Conservation (phyloP, 2,329 filamentous ascomycete genomes). For the Pleomassaria siparia region DNA sequence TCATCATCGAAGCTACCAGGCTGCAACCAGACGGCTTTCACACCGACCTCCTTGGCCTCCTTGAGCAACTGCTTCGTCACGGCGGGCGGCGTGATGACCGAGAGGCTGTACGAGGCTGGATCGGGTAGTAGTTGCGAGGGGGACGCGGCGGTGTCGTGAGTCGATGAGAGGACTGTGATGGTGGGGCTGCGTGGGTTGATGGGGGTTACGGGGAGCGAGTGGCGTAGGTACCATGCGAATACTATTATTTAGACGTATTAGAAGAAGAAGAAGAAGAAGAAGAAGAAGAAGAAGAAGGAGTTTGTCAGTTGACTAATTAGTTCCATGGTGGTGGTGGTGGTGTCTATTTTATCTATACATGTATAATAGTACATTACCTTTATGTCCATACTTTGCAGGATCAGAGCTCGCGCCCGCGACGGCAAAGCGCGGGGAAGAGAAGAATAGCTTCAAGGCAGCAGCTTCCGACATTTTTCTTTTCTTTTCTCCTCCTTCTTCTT, state of each 20-base stretch:
- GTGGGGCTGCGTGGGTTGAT: constrained; percentile 73
- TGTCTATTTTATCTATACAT: no score
- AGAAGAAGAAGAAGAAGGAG: no score
- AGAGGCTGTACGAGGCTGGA: constrained; percentile 69
- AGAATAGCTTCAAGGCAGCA: constrained; percentile 74
- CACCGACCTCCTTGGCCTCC: constrained; percentile 75
- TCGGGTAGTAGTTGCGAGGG: constrained; percentile 61
- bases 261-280: background rate
- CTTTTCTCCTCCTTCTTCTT: background rate
- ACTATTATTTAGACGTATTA: constrained; percentile 54
- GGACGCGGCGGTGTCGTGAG: constrained; percentile 65
- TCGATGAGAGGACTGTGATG: constrained; percentile 63
- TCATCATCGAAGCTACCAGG: constrained; percentile 83
- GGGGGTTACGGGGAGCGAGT: constrained; percentile 74
- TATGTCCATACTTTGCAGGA: constrained; percentile 82
- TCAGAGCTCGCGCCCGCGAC: constrained; percentile 90
- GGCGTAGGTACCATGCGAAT: constrained; percentile 83
- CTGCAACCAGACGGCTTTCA: constrained; percentile 65
- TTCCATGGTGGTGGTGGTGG: no score
- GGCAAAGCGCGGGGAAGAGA: constrained; percentile 76
- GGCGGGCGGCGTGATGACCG: constrained; percentile 81
- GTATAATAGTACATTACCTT: no score
- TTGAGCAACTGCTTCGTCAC: constrained; percentile 73
- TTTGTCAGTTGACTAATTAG: no score
- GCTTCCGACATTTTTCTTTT: constrained; percentile 58